Base-by-base conservation (phyloP, 768 basidiomycete species). In the Panellus pusillus region DNA sequence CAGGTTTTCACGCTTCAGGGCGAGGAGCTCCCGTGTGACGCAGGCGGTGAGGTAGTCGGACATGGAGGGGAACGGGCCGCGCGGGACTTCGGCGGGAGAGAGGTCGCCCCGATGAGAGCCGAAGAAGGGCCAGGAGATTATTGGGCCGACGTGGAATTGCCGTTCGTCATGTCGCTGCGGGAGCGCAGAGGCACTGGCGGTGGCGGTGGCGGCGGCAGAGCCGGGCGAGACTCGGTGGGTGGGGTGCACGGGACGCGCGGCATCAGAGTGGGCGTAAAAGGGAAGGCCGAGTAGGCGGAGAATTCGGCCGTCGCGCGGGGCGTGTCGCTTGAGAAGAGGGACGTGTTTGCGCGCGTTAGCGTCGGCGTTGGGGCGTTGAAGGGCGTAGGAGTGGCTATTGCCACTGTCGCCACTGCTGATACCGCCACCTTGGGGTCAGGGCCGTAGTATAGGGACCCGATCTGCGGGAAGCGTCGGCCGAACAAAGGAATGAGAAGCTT, bases 91-190 rank as follows among this genome's bases (percentile, higher is more conserved):
- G 18, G 74, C 3, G 84, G 84, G 60, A 87, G 86, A 3, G 68
- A 90, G 77, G 53, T 89, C 85, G 29, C 91, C 91, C 37, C 91
- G 79, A 58, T 86, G 84, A 4, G 89, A 87, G 42, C 91, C 91
- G 66, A 93, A 93, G 76, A 93, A 93, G 1, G 91, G 87, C 91
- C 91, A 93, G 3, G 90, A 91, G 45, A 93, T 81, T 63, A 93
- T 93, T 8, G 87, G 87, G 4, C 91, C 91, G 40, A 92, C 75
- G 45, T 85, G 80, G 68, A 78, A 81, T 46, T 78, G 73, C 32
- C 67, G 61, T 11, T 24, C 24, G 3, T 24, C 24, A 3, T 24
- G 24, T 24, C 24, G 24, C 24, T 24, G 24, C 6, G 24, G 24
- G 65, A 60, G 8, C 65, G 63, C 36, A 6, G 24, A 24, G 24